phyloP scores from a whole-genome alignment of 352 stramenopile genomes.

The Nothophytophthora sp. region DNA sequence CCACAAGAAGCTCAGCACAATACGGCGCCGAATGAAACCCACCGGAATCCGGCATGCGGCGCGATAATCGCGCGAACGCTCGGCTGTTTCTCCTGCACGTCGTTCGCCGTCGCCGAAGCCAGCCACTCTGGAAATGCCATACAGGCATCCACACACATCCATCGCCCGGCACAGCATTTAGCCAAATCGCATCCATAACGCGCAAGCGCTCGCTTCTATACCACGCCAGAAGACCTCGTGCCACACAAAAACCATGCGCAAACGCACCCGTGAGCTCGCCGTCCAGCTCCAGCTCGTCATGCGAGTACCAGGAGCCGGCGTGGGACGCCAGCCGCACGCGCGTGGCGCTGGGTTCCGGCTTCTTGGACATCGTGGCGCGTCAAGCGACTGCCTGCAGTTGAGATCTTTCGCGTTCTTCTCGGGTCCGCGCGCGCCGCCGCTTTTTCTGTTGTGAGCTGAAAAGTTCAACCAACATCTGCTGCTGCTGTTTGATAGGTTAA shows the following conservation, averaged over 20 bases:
- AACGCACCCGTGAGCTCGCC: conserved; percentile 52
- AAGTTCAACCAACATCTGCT: too few species aligned
- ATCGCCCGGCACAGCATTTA: conserved; percentile 13
- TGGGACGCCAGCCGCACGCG: conserved; percentile 70
- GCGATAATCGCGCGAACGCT: conserved; percentile 83
- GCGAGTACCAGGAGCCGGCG: conserved; percentile 84
- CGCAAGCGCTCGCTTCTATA: background rate
- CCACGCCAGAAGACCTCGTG: background rate
- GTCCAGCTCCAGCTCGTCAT: conserved; percentile 61
- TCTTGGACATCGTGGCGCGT: conserved; percentile 31
- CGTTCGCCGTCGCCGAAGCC: conserved; percentile 31
- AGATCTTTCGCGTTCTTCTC: conserved; percentile 18
- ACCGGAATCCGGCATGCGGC: conserved; percentile 86
- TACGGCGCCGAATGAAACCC: background rate
- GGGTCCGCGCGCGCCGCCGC: too few species aligned
- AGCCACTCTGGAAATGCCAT: conserved; percentile 52
- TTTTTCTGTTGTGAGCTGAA: too few species aligned
- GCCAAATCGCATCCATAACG: background rate
- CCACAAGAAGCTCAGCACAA: background rate
- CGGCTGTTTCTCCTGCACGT: conserved; percentile 33
- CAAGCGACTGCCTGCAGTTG: too few species aligned
- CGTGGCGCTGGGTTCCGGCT: conserved; percentile 37
- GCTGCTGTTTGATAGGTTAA: too few species aligned
- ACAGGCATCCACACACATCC: conserved; percentile 1
- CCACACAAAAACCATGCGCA: background rate